Evolutionary conservation across 169 alveolate genomes (phyloP), one percentile per base, ranked within the genome.

Genomic region (Eimeria acervulina): DNA sequence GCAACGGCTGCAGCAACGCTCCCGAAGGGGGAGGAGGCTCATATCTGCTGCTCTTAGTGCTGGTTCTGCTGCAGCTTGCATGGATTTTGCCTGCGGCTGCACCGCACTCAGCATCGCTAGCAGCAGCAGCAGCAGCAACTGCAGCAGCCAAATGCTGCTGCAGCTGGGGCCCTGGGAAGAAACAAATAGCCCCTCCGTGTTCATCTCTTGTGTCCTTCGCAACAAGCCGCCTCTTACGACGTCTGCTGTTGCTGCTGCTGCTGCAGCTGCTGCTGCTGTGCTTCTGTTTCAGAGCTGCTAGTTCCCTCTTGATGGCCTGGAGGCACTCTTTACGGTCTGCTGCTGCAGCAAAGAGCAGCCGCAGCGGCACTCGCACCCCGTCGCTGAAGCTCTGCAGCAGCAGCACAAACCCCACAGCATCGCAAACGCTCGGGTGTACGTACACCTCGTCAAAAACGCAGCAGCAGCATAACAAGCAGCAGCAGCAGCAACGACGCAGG

Each of bases 101-200:
- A 33, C 42, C 44, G 44, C 51, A 38, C 42, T 70, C 44, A 23
- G 44, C 83, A 28, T 21, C 42, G 31, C 47, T 42, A 28, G 83
- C 83, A 28, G 83, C 83, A 70, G 83, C 83, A 70, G 47, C 83
- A 70, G 83, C 83, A 70, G 23, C 83, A 70, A 42, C 40, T 12
- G 44, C 83, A 70, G 83, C 40, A 33, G 51, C 51, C 42, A 70
- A 26, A 6, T 70, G 51, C 83, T 70, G 51, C 51, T 70, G 83
- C 40, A 70, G 1, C 47, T n/a, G 83, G 31, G 83, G 83, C 15
- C 83, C 83, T 70, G 44, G 83, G 42, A 70, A 70, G 83, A 70
- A 70, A 21, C 83, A 70, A 28, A 70, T 36, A 36, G 83, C 83
- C 15, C 83, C 83, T 70, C 51, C 83, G 15, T 70, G 31, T 0